Evolutionary conservation across 2,329 filamentous ascomycete species (phyloP).

Genomic region (Fusarium sp.): DNA sequence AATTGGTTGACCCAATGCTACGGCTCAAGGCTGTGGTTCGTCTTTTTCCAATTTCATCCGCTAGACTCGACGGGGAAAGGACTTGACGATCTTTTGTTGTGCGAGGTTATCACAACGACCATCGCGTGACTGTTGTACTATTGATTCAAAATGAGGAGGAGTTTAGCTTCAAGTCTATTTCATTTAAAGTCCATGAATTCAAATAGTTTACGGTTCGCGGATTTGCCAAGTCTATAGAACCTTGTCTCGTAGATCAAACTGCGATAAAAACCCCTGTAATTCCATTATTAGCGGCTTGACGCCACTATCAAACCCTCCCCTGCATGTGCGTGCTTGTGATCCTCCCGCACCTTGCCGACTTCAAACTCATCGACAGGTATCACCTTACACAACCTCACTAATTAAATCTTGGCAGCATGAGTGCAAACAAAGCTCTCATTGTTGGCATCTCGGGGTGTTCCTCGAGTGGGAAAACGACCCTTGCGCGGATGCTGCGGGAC

Average conservation of each 20-base stretch:
- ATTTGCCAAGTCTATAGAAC: not conserved
- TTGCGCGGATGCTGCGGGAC: constrained; percentile 84
- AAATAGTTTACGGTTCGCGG: not conserved
- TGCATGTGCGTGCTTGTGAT: constrained; percentile 18
- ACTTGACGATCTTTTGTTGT: not conserved
- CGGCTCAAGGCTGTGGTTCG: constrained; percentile 10
- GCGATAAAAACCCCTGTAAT: constrained; percentile 8
- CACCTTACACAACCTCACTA: not conserved
- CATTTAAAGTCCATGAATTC: not conserved
- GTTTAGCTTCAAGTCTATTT: not conserved
- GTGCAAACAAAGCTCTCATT: constrained; percentile 67
- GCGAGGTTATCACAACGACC: not conserved
- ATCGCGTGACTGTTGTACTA: not conserved
- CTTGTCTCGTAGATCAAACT: not conserved
- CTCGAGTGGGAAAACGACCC: constrained; percentile 93
- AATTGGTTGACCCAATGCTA: constrained; percentile 16
- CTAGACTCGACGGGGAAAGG: constrained; percentile 17
- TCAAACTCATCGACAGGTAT: constrained; percentile 1
- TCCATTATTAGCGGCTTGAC: constrained; percentile 2
- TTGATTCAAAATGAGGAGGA: not conserved
- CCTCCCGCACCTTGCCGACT: constrained; percentile 2
- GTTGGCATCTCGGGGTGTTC: constrained; percentile 91
- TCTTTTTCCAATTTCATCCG: not conserved
- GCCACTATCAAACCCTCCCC: constrained; percentile 27
- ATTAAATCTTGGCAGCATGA: constrained; percentile 46